Percentiles rank a stretch among this genome's conserved stretches.
Evolutionary conservation across 2,329 filamentous ascomycete species (phyloP).

Genomic region (Dactylellina haptotyla): DNA sequence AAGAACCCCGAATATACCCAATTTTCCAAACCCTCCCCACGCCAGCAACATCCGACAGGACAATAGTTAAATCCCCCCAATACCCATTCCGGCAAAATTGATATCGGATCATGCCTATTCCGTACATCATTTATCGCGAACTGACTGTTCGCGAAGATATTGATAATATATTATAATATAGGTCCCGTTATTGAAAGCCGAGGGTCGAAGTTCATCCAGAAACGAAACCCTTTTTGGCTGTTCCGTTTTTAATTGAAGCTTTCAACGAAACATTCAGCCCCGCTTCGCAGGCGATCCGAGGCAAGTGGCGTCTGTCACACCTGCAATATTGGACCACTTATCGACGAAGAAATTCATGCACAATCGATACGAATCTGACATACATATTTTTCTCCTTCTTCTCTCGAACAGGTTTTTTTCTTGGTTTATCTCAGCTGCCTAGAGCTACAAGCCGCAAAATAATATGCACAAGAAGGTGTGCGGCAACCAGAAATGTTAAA

Average conservation of each 20-base stretch:
- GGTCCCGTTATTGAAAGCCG: neutral
- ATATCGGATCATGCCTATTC: neutral
- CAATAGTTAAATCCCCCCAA: neutral
- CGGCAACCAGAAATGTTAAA: neutral
- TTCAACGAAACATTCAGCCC: slow-evolving; percentile 12
- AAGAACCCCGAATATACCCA: neutral
- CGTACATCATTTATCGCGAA: neutral
- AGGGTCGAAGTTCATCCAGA: neutral
- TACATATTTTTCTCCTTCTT: slow-evolving; percentile 19
- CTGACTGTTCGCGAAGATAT: neutral
- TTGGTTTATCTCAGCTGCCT: slow-evolving; percentile 26
- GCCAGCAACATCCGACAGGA: neutral
- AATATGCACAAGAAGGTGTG: neutral
- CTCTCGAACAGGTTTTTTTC: neutral
- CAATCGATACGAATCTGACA: slow-evolving; percentile 43
- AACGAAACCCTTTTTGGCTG: neutral
- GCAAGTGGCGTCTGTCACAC: neutral
- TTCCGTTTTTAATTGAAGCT: neutral
- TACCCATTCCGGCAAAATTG: neutral
- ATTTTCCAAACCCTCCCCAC: no score
- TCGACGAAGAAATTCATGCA: slow-evolving; percentile 8
- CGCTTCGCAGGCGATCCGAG: neutral
- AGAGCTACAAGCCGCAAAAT: slow-evolving; percentile 9
- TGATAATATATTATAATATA: neutral
- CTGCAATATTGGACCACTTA: neutral